Percentiles rank a stretch among this genome's conserved stretches.
phyloP scores from a whole-genome alignment of 805 yeast species.

The Lipomyces mesembrius region DNA sequence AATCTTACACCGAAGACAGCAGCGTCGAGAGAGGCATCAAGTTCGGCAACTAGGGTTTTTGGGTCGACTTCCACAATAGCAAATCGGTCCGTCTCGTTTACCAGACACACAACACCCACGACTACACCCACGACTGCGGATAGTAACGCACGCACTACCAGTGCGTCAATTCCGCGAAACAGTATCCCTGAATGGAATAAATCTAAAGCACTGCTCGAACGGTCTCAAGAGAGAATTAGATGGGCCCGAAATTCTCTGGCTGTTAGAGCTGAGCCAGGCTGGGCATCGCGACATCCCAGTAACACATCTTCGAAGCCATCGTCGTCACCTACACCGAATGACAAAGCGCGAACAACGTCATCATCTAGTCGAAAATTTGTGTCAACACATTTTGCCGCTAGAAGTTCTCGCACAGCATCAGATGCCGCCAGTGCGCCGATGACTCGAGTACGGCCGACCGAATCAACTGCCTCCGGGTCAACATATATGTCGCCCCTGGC shows the following conservation, averaged over 20 bases:
- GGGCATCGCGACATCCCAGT: slow-evolving; percentile 2
- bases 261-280: slow-evolving; percentile 4
- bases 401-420: background rate
- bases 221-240: slow-evolving; percentile 22
- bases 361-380: background rate
- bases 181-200: slow-evolving; percentile 14
- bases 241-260: slow-evolving; percentile 26
- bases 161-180: background rate
- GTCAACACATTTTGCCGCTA: background rate
- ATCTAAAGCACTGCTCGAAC: slow-evolving; percentile 16
- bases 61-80: background rate
- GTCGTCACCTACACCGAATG: background rate
- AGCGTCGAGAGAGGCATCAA: background rate
- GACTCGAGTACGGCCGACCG: background rate
- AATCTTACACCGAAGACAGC: slow-evolving; percentile 4
- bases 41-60: slow-evolving; percentile 4
- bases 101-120: background rate
- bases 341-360: background rate
- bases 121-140: background rate
- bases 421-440: background rate
- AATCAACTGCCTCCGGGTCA: background rate
- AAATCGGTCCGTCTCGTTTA: slow-evolving; percentile 5
- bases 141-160: background rate
- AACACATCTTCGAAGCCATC: background rate
- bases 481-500: slow-evolving; percentile 14